Conservation (phyloP, 192 early-diverging fungal genomes). For the Backusella tuberculispora region DNA sequence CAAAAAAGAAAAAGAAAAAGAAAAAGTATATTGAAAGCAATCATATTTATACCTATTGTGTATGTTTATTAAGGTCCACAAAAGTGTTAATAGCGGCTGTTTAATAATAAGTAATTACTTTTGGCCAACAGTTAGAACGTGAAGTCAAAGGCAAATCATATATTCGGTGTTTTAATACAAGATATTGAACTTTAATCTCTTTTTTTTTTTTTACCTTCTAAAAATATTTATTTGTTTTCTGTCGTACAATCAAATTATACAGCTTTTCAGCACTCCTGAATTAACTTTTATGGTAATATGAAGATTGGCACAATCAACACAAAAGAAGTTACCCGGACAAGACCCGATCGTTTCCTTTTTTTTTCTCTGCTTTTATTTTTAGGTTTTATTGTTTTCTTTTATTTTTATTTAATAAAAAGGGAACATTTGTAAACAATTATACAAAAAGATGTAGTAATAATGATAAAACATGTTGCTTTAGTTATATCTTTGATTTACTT, state of each 20-base stretch:
- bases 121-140: background rate
- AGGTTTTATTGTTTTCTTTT: background rate
- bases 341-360: background rate
- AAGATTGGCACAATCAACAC: slow-evolving; percentile 15
- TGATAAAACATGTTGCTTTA: too few relatives aligned
- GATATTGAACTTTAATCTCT: too few relatives aligned
- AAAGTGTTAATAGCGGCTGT: too few relatives aligned
- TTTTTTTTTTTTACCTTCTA: slow-evolving; percentile 1
- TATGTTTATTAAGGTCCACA: too few relatives aligned
- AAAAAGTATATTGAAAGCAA: background rate
- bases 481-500: background rate
- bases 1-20: background rate
- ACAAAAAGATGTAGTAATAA: too few relatives aligned
- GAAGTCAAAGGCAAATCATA: background rate
- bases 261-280: background rate
- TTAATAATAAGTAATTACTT: background rate
- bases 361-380: background rate
- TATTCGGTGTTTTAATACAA: background rate
- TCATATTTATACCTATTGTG: background rate
- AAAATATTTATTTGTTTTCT: background rate
- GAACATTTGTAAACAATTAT: too few relatives aligned
- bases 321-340: slow-evolving; percentile 10
- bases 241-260: slow-evolving; percentile 13
- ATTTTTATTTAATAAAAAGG: background rate
- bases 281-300: background rate